phyloP scores from a whole-genome alignment of 768 basidiomycete species.

The Cyclocybe aegerita region DNA sequence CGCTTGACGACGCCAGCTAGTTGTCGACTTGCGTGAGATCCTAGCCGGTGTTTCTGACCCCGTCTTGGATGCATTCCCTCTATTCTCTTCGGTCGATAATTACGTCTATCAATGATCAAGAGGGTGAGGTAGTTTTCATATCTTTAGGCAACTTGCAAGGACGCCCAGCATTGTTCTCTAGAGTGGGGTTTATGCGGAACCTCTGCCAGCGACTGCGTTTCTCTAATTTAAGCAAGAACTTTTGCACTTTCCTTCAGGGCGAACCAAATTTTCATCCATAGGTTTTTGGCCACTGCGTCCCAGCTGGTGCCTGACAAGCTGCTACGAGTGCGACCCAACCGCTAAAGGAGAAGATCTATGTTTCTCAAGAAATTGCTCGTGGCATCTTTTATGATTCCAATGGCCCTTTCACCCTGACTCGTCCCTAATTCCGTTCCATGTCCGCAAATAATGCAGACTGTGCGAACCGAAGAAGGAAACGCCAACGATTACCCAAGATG shows the following conservation, averaged over 20 bases:
- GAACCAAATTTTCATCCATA: not conserved
- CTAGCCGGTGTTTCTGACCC: not conserved
- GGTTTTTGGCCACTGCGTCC: not conserved
- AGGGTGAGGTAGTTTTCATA: no score
- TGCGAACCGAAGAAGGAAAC: conserved; percentile 3
- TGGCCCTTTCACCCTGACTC: conserved; percentile 3
- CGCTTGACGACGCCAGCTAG: not conserved
- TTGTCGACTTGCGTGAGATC: no score
- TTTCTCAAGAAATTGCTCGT: not conserved
- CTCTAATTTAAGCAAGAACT: no score
- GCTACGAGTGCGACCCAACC: no score
- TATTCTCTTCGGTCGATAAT: not conserved
- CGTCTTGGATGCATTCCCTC: not conserved
- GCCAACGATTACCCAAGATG: conserved; percentile 10
- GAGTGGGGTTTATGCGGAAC: conserved; percentile 28
- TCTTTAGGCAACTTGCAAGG: not conserved
- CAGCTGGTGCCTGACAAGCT: no score
- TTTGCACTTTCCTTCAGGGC: no score
- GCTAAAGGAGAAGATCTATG: not conserved
- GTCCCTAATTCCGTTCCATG: conserved; percentile 27
- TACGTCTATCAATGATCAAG: not conserved
- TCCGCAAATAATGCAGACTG: conserved; percentile 17
- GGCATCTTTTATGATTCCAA: conserved; percentile 5
- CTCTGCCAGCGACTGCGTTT: not conserved
- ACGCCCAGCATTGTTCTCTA: not conserved